A percentile compares a stretch with the other conserved stretches of the same genome.
Conservation (phyloP, 805 yeast genomes). For the Candida oleophila region DNA sequence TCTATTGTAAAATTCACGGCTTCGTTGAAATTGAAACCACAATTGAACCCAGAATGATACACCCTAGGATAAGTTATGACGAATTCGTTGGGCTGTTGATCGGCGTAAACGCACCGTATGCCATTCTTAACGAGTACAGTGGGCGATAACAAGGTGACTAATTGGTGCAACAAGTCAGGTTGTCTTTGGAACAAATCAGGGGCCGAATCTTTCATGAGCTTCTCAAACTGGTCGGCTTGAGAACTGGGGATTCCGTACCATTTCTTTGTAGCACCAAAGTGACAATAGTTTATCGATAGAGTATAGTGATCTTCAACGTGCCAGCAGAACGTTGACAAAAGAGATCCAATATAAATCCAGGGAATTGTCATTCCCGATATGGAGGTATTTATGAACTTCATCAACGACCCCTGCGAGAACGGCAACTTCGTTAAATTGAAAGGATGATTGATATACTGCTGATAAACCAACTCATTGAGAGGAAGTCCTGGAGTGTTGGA, state of each 20-base stretch:
- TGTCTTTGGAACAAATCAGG: constrained; percentile 84
- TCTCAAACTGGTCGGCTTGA: constrained; percentile 63
- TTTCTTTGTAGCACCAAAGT: constrained; percentile 81
- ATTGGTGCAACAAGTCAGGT: constrained; percentile 85
- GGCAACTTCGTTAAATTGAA: constrained; percentile 79
- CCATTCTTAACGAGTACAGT: constrained; percentile 46
- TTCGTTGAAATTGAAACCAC: constrained; percentile 46
- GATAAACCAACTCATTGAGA: constrained; percentile 11
- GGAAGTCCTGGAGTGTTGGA: constrained; percentile 18
- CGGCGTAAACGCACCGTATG: constrained; percentile 49
- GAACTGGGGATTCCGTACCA: constrained; percentile 90
- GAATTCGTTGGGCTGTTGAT: constrained; percentile 67
- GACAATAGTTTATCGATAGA: constrained; percentile 88
- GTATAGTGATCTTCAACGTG: constrained; percentile 95
- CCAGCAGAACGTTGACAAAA: constrained; percentile 94
- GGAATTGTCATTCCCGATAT: constrained; percentile 95
- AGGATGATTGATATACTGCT: constrained; percentile 54
- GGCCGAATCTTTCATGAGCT: constrained; percentile 55
- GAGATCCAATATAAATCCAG: constrained; percentile 90
- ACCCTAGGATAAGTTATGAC: constrained; percentile 44
- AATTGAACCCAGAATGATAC: constrained; percentile 46
- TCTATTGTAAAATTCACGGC: constrained; percentile 66
- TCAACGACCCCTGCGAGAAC: constrained; percentile 63
- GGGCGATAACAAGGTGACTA: constrained; percentile 80
- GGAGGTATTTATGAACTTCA: constrained; percentile 60